Evolutionary conservation across 2,329 filamentous ascomycete species (phyloP).

Genomic region (Cercospora sp.): DNA sequence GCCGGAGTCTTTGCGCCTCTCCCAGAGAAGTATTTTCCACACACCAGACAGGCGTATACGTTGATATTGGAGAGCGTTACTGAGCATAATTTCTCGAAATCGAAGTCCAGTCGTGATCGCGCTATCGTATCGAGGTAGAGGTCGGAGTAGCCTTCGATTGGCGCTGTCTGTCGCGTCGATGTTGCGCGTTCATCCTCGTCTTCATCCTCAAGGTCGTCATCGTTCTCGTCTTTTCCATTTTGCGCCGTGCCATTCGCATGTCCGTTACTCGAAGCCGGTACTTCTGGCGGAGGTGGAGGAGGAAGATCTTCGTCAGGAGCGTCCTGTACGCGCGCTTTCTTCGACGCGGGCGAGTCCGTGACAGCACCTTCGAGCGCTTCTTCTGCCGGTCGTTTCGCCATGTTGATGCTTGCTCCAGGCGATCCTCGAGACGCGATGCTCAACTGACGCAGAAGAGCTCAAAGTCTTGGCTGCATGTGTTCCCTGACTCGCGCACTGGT

Average conservation of each 20-base stretch:
- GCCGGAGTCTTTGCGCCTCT: slow-evolving; percentile 91
- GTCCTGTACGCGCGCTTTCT: slow-evolving; percentile 50
- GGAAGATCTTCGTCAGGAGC: slow-evolving; percentile 40
- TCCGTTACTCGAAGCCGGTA: slow-evolving; percentile 25
- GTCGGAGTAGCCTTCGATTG: slow-evolving; percentile 86
- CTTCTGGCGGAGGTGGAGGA: slow-evolving; percentile 29
- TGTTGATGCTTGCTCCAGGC: slow-evolving; percentile 26
- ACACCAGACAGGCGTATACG: slow-evolving; percentile 95
- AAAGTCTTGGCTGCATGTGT: slow-evolving; percentile 10
- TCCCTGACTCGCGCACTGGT: slow-evolving; percentile 2
- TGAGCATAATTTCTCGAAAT: slow-evolving; percentile 98
- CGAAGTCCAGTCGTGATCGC: slow-evolving; percentile 89
- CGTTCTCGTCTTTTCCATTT: slow-evolving; percentile 40
- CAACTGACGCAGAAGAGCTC: background rate
- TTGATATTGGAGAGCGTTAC: slow-evolving; percentile 97
- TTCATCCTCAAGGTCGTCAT: slow-evolving; percentile 41
- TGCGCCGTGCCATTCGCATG: slow-evolving; percentile 34
- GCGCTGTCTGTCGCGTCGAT: slow-evolving; percentile 69
- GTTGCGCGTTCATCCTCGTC: slow-evolving; percentile 34
- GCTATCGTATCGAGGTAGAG: slow-evolving; percentile 98
- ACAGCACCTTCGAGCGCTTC: slow-evolving; percentile 46
- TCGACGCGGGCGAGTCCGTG: slow-evolving; percentile 50
- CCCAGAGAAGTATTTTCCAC: slow-evolving; percentile 96
- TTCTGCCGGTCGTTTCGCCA: slow-evolving; percentile 51
- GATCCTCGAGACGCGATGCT: background rate